A percentile compares a stretch with the other conserved stretches of the same genome.
These are phyloP conservation scores for Boletus rubescentipes DNA, from an alignment of 768 basidiomycete genomes.

Conservation along the genomic window DNA sequence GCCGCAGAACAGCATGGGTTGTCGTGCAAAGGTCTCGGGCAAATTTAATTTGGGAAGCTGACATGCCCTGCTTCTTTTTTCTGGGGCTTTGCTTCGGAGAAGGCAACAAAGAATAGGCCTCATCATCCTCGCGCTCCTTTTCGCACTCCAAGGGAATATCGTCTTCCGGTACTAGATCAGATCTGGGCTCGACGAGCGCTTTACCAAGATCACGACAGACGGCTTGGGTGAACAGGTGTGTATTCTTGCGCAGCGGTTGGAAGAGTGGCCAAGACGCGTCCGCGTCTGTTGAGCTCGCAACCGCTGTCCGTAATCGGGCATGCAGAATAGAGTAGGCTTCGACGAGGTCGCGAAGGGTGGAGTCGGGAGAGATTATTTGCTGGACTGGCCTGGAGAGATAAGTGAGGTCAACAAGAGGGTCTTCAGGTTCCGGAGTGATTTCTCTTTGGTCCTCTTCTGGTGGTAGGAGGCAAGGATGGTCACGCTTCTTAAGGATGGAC, in stretches of 20 bases:
- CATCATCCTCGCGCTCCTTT: slow-evolving; percentile 26
- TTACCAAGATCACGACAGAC: slow-evolving; percentile 68
- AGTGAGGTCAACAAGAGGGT: slow-evolving; percentile 58
- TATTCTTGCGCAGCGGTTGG: slow-evolving; percentile 60
- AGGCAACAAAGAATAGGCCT: slow-evolving; percentile 44
- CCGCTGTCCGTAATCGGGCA: slow-evolving; percentile 54
- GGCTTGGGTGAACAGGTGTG: slow-evolving; percentile 50
- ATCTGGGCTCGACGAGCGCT: slow-evolving; percentile 58
- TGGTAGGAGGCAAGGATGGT: slow-evolving; percentile 33
- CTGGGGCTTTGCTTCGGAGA: slow-evolving; percentile 68
- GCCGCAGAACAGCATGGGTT: slow-evolving; percentile 65
- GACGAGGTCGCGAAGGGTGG: slow-evolving; percentile 57
- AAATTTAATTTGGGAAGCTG: slow-evolving; percentile 73
- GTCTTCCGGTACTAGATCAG: slow-evolving; percentile 20
- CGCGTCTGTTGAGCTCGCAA: slow-evolving; percentile 45
- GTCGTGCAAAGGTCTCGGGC: slow-evolving; percentile 78
- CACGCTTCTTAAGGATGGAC: slow-evolving; percentile 68
- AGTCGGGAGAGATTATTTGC: slow-evolving; percentile 50
- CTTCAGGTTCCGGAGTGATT: slow-evolving; percentile 72
- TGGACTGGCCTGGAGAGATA: slow-evolving; percentile 69
- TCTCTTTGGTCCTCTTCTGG: slow-evolving; percentile 53
- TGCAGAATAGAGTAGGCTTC: slow-evolving; percentile 73
- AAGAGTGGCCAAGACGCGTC: slow-evolving; percentile 73
- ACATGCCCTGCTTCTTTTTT: slow-evolving; percentile 61
- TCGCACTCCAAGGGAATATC: slow-evolving; percentile 25